Conservation (phyloP, 164 flowering plant species). For the Kalanchoe fedtschenkoi region DNA sequence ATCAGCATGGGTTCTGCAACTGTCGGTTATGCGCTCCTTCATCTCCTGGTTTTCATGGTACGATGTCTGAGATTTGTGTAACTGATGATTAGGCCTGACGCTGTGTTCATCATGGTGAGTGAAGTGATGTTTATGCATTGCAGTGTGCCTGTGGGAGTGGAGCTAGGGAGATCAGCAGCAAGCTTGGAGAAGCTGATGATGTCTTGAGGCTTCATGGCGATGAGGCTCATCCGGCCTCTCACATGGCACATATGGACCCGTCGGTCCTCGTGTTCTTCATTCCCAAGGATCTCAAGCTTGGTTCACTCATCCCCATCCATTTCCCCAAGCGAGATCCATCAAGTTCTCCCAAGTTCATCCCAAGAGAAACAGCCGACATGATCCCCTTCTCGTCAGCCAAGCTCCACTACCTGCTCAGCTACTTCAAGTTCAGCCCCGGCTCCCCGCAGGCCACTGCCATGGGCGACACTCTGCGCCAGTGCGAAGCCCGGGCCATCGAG, state of each 20-base stretch:
- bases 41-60: not conserved
- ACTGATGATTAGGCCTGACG: not conserved
- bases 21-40: not conserved
- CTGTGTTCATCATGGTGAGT: not conserved
- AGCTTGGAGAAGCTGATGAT: not conserved
- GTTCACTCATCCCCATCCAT: conserved; percentile 17
- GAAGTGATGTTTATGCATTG: not conserved
- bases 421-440: conserved; percentile 23
- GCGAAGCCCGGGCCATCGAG: conserved; percentile 22
- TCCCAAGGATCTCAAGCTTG: conserved; percentile 16
- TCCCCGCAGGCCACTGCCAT: conserved; percentile 43
- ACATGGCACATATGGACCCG: conserved; percentile 23
- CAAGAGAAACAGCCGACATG: conserved; percentile 19
- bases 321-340: conserved; percentile 21
- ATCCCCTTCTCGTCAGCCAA: conserved; percentile 33
- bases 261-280: conserved; percentile 17
- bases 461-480: conserved; percentile 21
- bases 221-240: conserved; percentile 13
- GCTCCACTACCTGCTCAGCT: conserved; percentile 21
- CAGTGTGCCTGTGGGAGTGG: not conserved
- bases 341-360: conserved; percentile 14
- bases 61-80: not conserved
- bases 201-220: conserved; percentile 2
- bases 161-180: not conserved
- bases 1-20: not conserved